phyloP scores from a whole-genome alignment of 139 green algal genomes.

The Microglena sp. region DNA sequence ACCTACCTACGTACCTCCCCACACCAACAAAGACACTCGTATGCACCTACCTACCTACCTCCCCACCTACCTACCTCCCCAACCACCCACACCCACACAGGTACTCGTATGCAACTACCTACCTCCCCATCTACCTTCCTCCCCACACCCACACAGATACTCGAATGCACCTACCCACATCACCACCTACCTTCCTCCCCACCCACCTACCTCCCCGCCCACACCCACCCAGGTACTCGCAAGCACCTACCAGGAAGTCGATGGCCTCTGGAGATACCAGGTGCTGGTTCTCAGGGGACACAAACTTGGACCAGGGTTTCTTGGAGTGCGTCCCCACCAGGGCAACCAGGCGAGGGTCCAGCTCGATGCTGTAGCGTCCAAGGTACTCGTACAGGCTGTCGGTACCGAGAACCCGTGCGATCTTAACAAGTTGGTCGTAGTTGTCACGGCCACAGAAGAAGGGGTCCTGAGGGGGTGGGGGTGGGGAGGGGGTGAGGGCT shows the following conservation, averaged over 20 bases:
- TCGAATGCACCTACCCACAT: not conserved
- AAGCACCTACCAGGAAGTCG: conserved; percentile 41
- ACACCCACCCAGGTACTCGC: not conserved
- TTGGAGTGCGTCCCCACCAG: conserved; percentile 63
- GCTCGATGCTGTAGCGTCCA: conserved; percentile 87
- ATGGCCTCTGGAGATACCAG: conserved; percentile 85
- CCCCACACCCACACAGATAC: too few species aligned
- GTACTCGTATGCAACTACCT: too few species aligned
- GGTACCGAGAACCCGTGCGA: conserved; percentile 82
- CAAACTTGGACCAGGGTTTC: conserved; percentile 93
- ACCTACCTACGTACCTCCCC: too few species aligned
- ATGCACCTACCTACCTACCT: too few species aligned
- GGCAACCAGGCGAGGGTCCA: conserved; percentile 89
- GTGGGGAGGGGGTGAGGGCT: not conserved
- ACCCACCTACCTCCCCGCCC: not conserved
- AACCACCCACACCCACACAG: too few species aligned
- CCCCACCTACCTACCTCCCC: too few species aligned
- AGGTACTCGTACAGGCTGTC: conserved; percentile 65
- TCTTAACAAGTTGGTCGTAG: conserved; percentile 95
- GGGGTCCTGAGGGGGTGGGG: conserved; percentile 34
- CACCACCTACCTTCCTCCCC: not conserved
- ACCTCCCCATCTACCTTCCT: too few species aligned
- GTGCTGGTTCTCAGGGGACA: conserved; percentile 89
- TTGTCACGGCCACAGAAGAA: conserved; percentile 99
- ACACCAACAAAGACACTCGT: too few species aligned